phyloP scores from a whole-genome alignment of 805 yeast species.

The Kodamaea nitidulidarum region DNA sequence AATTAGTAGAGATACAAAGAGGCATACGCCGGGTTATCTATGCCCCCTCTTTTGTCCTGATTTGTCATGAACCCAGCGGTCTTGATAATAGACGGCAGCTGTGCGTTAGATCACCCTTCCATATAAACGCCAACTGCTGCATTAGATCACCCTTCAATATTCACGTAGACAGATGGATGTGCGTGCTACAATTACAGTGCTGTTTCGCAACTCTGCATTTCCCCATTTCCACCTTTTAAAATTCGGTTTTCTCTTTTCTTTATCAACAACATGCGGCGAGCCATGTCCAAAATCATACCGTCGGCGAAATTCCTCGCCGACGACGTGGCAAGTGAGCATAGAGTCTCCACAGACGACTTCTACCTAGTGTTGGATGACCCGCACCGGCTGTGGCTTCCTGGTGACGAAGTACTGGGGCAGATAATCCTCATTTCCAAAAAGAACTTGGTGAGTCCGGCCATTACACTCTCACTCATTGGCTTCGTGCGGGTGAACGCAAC shows the following conservation, averaged over 20 bases:
- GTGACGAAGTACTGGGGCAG: conserved; percentile 68
- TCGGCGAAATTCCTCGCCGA: conserved; percentile 9
- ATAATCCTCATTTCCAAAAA: conserved; percentile 53
- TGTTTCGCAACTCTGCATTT: neutral
- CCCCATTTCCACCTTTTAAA: neutral
- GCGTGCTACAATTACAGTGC: too few relatives aligned
- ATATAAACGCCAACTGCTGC: too few relatives aligned
- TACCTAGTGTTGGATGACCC: conserved; percentile 70
- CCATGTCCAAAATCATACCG: conserved; percentile 46
- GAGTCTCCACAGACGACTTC: conserved; percentile 45
- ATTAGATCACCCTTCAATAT: too few relatives aligned
- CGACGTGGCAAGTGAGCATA: neutral
- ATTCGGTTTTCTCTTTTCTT: neutral
- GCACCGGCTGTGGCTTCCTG: conserved; percentile 74
- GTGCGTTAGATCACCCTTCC: too few relatives aligned
- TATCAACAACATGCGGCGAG: conserved; percentile 40
- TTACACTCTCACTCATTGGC: conserved; percentile 54
- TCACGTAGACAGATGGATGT: too few relatives aligned
- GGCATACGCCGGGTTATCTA: too few relatives aligned
- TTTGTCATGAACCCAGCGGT: too few relatives aligned
- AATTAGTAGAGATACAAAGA: too few relatives aligned
- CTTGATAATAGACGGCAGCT: too few relatives aligned
- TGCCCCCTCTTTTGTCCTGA: too few relatives aligned
- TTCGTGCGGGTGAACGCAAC: conserved; percentile 51
- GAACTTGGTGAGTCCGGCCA: conserved; percentile 50